Evolutionary conservation across 2,329 filamentous ascomycete genomes (phyloP).

Genomic region (Raffaelea ambrosiae): DNA sequence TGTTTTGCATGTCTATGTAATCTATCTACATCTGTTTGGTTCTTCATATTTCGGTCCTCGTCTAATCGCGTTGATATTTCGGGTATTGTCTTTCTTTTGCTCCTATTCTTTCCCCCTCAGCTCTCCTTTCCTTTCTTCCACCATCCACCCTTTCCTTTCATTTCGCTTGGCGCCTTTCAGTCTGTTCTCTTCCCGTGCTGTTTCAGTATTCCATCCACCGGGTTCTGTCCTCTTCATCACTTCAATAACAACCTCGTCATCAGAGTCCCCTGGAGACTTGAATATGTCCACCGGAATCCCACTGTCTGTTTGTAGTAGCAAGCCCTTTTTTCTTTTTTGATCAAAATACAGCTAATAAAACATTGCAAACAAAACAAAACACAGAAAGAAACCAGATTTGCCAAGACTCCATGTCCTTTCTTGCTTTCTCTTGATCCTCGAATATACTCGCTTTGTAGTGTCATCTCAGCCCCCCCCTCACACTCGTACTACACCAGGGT

Average conservation of each 20-base stretch:
- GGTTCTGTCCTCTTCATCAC: too few relatives aligned
- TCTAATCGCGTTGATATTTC: too few relatives aligned
- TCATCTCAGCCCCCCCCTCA: neutral
- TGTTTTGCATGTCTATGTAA: too few relatives aligned
- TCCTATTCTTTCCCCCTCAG: too few relatives aligned
- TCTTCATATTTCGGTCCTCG: too few relatives aligned
- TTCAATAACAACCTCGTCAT: too few relatives aligned
- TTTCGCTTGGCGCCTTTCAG: neutral
- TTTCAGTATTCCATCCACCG: neutral
- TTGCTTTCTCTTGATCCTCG: neutral
- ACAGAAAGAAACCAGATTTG: neutral
- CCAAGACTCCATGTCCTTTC: neutral
- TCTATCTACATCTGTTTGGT: too few relatives aligned
- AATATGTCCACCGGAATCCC: too few relatives aligned
- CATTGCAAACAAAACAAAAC: neutral
- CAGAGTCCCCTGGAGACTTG: too few relatives aligned
- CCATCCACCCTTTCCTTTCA: neutral
- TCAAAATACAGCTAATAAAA: neutral
- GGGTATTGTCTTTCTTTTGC: too few relatives aligned
- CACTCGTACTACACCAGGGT: conserved; percentile 31
- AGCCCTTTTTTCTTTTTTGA: neutral
- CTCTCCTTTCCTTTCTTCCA: neutral
- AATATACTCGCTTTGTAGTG: neutral
- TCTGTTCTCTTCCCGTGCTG: neutral
- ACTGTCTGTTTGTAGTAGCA: too few relatives aligned